Conservation (phyloP, 129 eudicot species). For the Lactuca sativa region DNA sequence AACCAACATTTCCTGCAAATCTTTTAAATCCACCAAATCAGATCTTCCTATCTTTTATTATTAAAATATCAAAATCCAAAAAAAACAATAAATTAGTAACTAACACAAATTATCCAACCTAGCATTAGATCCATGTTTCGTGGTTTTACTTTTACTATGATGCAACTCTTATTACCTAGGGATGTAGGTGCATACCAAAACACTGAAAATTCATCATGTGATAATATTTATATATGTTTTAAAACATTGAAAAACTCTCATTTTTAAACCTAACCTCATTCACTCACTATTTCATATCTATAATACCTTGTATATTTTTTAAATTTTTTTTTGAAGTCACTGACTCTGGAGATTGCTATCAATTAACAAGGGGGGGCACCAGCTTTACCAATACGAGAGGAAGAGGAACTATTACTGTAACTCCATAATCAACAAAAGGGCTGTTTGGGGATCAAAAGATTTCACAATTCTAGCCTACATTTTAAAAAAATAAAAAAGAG, state of each 20-base stretch:
- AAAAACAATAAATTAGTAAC: no score
- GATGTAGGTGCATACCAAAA: background rate
- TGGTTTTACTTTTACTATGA: conserved; percentile 2
- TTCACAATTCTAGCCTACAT: conserved; percentile 29
- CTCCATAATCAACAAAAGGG: conserved; percentile 26
- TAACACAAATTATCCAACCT: background rate
- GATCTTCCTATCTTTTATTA: no score
- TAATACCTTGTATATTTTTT: background rate
- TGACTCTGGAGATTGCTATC: conserved; percentile 31
- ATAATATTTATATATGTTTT: no score
- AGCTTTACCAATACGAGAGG: conserved; percentile 23
- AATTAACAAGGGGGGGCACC: conserved; percentile 29
- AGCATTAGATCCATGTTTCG: conserved; percentile 35
- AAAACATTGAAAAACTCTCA: no score
- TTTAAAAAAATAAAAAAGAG: conserved; percentile 6
- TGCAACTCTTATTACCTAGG: conserved; percentile 20
- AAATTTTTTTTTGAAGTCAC: conserved; percentile 20
- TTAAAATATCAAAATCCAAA: no score
- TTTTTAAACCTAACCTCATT: no score
- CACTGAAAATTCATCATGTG: no score
- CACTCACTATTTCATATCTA: no score
- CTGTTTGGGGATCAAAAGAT: conserved; percentile 28
- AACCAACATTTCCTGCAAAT: no score
- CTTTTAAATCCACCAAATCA: no score
- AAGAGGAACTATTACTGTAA: conserved; percentile 15